Conservation (phyloP, 192 early-diverging fungal genomes). For the Backusella westeae region DNA sequence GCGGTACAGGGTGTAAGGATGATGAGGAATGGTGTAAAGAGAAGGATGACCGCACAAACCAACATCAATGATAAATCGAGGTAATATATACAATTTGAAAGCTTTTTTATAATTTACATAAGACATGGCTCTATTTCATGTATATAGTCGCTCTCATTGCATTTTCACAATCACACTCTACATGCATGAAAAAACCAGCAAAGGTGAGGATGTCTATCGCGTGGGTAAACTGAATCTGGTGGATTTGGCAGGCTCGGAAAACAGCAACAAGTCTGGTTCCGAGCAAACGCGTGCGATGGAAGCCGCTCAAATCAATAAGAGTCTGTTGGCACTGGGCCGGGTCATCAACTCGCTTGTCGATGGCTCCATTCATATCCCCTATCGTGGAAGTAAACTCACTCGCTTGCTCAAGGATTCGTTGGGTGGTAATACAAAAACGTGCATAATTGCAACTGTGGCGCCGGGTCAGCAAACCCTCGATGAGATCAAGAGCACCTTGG, state of each 20-base stretch:
- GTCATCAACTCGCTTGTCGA: constrained; percentile 70
- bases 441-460: constrained; percentile 93
- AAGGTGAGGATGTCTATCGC: constrained; percentile 87
- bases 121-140: no score
- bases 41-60: constrained; percentile 79
- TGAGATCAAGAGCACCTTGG: constrained; percentile 73
- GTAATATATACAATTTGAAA: constrained; percentile 20
- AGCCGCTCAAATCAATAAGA: constrained; percentile 89
- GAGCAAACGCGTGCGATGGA: constrained; percentile 80
- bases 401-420: constrained; percentile 88
- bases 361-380: constrained; percentile 63
- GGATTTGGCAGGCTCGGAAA: constrained; percentile 94
- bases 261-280: constrained; percentile 88
- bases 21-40: constrained; percentile 71
- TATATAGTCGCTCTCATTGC: constrained; percentile 82
- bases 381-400: constrained; percentile 86
- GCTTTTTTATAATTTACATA: no score
- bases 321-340: constrained; percentile 65
- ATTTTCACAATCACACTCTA: constrained; percentile 91
- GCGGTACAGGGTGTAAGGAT: constrained; percentile 31
- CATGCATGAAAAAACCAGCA: constrained; percentile 76
- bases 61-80: constrained; percentile 88
- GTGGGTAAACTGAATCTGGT: constrained; percentile 96
- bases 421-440: constrained; percentile 88
- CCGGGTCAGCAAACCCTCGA: constrained; percentile 65